phyloP scores from a whole-genome alignment of 441 rosid genomes.

The Aleurites moluccanus region DNA sequence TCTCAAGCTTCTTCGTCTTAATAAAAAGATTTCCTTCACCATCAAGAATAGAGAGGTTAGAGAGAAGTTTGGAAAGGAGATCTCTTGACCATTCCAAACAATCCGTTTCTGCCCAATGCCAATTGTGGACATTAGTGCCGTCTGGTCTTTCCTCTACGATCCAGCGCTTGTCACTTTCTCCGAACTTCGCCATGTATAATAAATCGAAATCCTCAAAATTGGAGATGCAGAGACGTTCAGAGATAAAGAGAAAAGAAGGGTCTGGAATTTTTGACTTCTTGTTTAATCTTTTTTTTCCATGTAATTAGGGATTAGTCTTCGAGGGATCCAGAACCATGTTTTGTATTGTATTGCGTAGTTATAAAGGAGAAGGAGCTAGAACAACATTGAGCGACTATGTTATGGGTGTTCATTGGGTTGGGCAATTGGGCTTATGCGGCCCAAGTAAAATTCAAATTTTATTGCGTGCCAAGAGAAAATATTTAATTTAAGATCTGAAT shows the following conservation, averaged over 20 bases:
- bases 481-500: no score
- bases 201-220: no score
- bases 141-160: constrained; percentile 93
- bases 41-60: constrained; percentile 50
- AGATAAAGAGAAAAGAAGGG: constrained; percentile 18
- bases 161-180: constrained; percentile 98
- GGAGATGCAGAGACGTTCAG: no score
- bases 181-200: constrained; percentile 96
- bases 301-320: not conserved
- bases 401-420: no score
- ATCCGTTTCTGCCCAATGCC: constrained; percentile 99
- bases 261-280: constrained; percentile 29
- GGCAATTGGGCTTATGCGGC: no score
- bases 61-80: constrained; percentile 52
- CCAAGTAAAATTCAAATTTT: no score
- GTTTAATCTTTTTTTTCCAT: no score
- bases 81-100: constrained; percentile 84
- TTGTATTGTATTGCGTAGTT: not conserved
- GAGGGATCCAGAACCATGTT: constrained; percentile 12
- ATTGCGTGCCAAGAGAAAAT: no score
- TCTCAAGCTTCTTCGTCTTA: constrained; percentile 58
- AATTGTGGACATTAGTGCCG: constrained; percentile 97
- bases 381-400: not conserved
- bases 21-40: constrained; percentile 66
- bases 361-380: not conserved